Conservation (phyloP, 306 rosid genomes). For the Medicago lupulina region DNA sequence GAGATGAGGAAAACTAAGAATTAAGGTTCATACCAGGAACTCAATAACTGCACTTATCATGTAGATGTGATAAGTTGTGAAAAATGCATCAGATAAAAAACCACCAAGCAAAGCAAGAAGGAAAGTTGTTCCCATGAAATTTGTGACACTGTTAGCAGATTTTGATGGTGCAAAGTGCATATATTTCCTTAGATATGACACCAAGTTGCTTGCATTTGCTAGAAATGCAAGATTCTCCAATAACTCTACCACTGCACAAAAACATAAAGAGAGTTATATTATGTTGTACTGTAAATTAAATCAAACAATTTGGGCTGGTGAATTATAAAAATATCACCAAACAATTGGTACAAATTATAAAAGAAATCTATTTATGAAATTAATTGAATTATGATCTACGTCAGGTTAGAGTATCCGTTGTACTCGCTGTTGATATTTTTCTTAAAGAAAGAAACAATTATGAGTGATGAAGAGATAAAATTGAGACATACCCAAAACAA, state of each 20-base stretch:
- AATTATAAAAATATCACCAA: too few species aligned
- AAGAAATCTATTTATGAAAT: not conserved
- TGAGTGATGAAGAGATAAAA: not conserved
- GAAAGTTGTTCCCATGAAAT: slow-evolving; percentile 96
- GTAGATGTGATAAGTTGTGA: slow-evolving; percentile 82
- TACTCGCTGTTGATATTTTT: too few species aligned
- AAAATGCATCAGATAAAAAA: slow-evolving; percentile 85
- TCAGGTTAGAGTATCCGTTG: too few species aligned
- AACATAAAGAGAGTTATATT: not conserved
- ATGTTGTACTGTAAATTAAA: not conserved
- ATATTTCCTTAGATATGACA: slow-evolving; percentile 56
- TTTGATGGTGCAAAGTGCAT: slow-evolving; percentile 87
- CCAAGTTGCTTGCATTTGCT: slow-evolving; percentile 98
- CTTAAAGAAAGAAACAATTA: not conserved
- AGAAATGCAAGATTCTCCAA: slow-evolving; percentile 89
- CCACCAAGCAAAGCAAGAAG: slow-evolving; percentile 97
- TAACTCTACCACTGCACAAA: slow-evolving; percentile 76
- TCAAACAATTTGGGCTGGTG: not conserved
- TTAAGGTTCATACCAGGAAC: slow-evolving; percentile 62
- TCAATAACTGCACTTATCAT: slow-evolving; percentile 79
- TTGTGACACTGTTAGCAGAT: slow-evolving; percentile 87
- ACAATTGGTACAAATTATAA: too few species aligned
- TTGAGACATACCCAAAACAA: slow-evolving; percentile 66
- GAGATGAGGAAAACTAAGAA: not conserved
- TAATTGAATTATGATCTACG: too few species aligned